phyloP scores from a whole-genome alignment of 805 yeast genomes.

The Candida incommunis region DNA sequence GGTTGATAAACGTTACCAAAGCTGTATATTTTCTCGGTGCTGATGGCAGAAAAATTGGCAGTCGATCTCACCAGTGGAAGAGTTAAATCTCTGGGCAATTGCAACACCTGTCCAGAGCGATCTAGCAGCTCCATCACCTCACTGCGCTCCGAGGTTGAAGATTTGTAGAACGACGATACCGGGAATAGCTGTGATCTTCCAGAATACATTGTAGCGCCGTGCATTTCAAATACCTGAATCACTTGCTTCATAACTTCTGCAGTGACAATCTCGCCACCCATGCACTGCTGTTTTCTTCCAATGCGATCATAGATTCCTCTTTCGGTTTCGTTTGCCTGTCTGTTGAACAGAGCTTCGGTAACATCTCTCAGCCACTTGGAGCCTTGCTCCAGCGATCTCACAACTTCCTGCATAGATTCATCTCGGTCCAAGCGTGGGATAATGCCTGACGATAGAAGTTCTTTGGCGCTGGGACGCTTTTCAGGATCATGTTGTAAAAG shows the following conservation, averaged over 20 bases:
- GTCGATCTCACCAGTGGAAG: conserved; percentile 78
- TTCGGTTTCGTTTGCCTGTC: conserved; percentile 71
- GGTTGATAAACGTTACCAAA: conserved; percentile 76
- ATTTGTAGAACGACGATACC: conserved; percentile 52
- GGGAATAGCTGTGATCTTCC: conserved; percentile 64
- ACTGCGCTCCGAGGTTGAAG: conserved; percentile 11
- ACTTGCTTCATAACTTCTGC: conserved; percentile 48
- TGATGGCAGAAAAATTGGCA: conserved; percentile 48
- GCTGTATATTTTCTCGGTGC: conserved; percentile 28
- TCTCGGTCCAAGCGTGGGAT: conserved; percentile 86
- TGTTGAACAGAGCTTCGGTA: conserved; percentile 69
- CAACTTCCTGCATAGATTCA: conserved; percentile 74
- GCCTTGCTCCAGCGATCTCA: conserved; percentile 72
- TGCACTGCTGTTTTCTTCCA: conserved; percentile 4
- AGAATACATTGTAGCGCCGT: conserved; percentile 77
- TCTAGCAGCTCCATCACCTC: conserved; percentile 72
- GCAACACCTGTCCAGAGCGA: conserved; percentile 73
- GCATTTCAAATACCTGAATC: conserved; percentile 49
- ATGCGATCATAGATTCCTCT: conserved; percentile 63
- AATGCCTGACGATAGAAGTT: conserved; percentile 63
- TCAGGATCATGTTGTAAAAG: conserved; percentile 69
- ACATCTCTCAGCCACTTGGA: conserved; percentile 94
- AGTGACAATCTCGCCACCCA: conserved; percentile 41
- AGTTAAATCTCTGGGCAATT: conserved; percentile 79
- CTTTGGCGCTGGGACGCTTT: conserved; percentile 66